phyloP scores from a whole-genome alignment of 2,329 filamentous ascomycete genomes.

The Parafenestella ontariensis region DNA sequence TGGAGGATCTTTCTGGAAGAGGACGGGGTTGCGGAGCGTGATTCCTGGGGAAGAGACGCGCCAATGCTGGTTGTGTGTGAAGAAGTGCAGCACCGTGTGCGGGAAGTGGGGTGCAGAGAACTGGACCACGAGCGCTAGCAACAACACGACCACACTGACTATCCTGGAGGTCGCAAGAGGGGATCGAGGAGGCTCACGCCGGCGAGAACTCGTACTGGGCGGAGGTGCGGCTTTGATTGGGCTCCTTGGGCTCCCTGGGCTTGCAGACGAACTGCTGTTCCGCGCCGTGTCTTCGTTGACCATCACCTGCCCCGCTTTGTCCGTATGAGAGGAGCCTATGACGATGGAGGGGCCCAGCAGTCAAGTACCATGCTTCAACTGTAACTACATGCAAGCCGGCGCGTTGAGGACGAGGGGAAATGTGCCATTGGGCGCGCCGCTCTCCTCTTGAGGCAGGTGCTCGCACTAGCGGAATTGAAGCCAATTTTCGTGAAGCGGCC shows the following conservation, averaged over 20 bases:
- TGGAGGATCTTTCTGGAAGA: conserved; percentile 32
- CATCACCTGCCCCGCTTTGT: conserved; percentile 24
- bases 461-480: conserved; percentile 17
- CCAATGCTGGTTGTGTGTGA: conserved; percentile 32
- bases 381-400: conserved; percentile 17
- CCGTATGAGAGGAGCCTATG: conserved; percentile 22
- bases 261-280: conserved; percentile 19
- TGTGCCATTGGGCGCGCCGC: conserved; percentile 7
- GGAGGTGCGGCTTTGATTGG: conserved; percentile 21
- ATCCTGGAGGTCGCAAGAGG: conserved; percentile 30
- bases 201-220: conserved; percentile 18
- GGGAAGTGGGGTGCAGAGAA: conserved; percentile 48
- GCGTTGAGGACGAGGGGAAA: conserved; percentile 2
- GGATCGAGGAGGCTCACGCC: conserved; percentile 14
- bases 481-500: conserved; percentile 13
- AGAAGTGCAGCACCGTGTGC: conserved; percentile 37
- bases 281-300: conserved; percentile 17
- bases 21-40: conserved; percentile 33
- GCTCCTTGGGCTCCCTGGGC: conserved; percentile 15
- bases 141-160: conserved; percentile 39
- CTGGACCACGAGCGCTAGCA: conserved; percentile 45
- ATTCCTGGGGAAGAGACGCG: conserved; percentile 28
- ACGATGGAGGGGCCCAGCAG: conserved; percentile 23
- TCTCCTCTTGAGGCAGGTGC: neutral
- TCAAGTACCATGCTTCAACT: conserved; percentile 23